Evolutionary conservation across 352 stramenopile genomes (phyloP).

Genomic region (Pelagophyceae sp.): DNA sequence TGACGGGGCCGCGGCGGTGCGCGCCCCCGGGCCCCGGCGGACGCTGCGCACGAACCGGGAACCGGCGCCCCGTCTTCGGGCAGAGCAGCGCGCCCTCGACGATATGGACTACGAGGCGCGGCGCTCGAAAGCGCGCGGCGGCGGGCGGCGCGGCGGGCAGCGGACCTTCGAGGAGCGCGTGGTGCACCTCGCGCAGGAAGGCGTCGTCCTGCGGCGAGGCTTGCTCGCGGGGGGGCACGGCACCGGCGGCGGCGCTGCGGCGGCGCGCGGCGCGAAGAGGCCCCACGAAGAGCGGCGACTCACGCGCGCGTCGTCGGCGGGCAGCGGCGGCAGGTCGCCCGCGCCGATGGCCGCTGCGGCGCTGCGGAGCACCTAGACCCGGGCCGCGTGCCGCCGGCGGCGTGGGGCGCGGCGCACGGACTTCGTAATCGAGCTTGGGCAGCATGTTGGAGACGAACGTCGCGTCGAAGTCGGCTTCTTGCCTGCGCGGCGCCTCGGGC

Average conservation of each 20-base stretch:
- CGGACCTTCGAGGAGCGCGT: constrained; percentile 65
- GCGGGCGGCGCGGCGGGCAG: too few species aligned
- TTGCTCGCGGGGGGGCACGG: too few species aligned
- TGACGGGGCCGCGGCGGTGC: neutral
- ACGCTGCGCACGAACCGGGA: constrained; percentile 51
- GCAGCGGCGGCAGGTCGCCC: neutral
- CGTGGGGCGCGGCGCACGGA: neutral
- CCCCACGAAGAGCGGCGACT: neutral
- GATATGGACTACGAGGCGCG: constrained; percentile 63
- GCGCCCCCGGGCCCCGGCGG: too few species aligned
- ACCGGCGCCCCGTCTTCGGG: constrained; percentile 85
- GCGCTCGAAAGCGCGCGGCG: neutral
- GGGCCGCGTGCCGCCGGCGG: neutral
- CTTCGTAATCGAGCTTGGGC: neutral
- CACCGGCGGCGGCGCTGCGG: too few species aligned
- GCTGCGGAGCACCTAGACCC: neutral
- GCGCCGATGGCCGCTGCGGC: neutral
- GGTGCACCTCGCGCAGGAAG: constrained; percentile 70
- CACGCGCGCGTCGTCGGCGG: neutral
- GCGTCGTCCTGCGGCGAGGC: constrained; percentile 47
- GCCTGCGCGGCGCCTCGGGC: too few species aligned
- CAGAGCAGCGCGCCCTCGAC: constrained; percentile 89
- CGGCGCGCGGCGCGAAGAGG: too few species aligned
- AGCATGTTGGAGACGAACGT: neutral
- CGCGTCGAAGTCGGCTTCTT: neutral